These are phyloP conservation scores for Fusarium tuaranense DNA, from an alignment of 2,329 filamentous ascomycete species.

Conservation along the genomic window DNA sequence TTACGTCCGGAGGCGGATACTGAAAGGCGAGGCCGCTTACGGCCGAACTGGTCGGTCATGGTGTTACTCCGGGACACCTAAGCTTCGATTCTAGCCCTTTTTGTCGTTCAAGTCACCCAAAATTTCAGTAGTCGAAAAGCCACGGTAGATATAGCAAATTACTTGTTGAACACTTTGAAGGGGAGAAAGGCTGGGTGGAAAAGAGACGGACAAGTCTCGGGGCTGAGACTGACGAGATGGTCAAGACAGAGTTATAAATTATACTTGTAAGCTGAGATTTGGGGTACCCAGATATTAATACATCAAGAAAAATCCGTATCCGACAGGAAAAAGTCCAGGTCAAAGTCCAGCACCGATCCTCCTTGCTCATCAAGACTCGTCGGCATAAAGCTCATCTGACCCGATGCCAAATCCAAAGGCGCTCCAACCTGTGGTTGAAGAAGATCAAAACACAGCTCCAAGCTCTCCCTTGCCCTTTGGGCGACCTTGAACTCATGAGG, in stretches of 20 bases:
- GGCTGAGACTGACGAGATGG: background rate
- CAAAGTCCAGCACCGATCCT: background rate
- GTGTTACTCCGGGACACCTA: background rate
- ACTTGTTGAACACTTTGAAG: background rate
- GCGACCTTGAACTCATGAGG: constrained; percentile 45
- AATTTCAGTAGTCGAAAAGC: too few relatives aligned
- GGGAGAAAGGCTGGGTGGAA: background rate
- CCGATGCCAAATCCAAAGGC: background rate
- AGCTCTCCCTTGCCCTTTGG: constrained; percentile 48
- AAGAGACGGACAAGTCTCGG: background rate
- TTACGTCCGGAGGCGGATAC: background rate
- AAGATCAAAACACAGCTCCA: constrained; percentile 47
- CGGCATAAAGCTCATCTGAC: background rate
- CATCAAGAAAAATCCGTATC: constrained; percentile 3
- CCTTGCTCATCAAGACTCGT: background rate
- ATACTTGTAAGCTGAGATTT: background rate
- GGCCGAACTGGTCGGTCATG: background rate
- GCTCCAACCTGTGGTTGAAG: constrained; percentile 30
- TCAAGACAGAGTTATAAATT: background rate
- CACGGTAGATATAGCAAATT: too few relatives aligned
- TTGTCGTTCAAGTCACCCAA: too few relatives aligned
- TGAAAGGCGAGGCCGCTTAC: background rate
- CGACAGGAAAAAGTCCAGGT: constrained; percentile 3
- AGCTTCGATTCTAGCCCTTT: background rate
- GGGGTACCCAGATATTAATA: background rate